These are phyloP conservation scores for Scorias spongiosa DNA, from an alignment of 2,329 filamentous ascomycete species.

Conservation along the genomic window DNA sequence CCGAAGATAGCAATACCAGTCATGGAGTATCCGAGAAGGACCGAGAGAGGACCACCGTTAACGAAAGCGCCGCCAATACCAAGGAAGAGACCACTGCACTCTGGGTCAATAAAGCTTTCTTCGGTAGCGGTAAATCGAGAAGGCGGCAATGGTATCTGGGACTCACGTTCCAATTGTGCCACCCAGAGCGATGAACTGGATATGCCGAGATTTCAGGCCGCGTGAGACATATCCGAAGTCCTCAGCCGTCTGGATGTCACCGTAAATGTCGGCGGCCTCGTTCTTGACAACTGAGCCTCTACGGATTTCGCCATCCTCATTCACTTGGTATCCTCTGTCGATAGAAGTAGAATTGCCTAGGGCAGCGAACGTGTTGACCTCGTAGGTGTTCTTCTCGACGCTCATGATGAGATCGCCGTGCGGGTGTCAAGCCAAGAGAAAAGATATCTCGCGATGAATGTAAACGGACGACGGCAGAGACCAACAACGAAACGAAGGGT, in stretches of 20 bases:
- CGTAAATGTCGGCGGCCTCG: conserved; percentile 39
- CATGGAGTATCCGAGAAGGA: conserved; percentile 28
- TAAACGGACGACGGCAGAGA: too few relatives aligned
- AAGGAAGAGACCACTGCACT: conserved; percentile 15
- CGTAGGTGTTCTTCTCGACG: neutral
- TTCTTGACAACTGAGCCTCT: conserved; percentile 12
- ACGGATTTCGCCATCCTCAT: conserved; percentile 2
- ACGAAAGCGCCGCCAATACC: conserved; percentile 13
- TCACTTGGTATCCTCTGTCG: neutral
- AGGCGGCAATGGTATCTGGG: neutral
- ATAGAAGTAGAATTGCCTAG: neutral
- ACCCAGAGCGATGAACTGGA: conserved; percentile 42
- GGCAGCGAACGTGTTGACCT: neutral
- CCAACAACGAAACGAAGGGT: too few relatives aligned
- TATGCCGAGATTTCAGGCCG: conserved; percentile 39
- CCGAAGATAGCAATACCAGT: conserved; percentile 31
- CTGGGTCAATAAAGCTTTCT: too few relatives aligned
- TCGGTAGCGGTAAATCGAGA: conserved; percentile 1
- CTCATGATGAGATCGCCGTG: neutral
- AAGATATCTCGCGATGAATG: too few relatives aligned
- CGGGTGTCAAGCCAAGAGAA: neutral
- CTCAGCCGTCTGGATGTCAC: conserved; percentile 35
- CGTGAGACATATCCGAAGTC: conserved; percentile 36
- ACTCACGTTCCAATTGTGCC: conserved; percentile 32
- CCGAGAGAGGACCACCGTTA: conserved; percentile 18